phyloP scores from a whole-genome alignment of 495 filamentous ascomycete species.

The Hypoxylon cercidicola region DNA sequence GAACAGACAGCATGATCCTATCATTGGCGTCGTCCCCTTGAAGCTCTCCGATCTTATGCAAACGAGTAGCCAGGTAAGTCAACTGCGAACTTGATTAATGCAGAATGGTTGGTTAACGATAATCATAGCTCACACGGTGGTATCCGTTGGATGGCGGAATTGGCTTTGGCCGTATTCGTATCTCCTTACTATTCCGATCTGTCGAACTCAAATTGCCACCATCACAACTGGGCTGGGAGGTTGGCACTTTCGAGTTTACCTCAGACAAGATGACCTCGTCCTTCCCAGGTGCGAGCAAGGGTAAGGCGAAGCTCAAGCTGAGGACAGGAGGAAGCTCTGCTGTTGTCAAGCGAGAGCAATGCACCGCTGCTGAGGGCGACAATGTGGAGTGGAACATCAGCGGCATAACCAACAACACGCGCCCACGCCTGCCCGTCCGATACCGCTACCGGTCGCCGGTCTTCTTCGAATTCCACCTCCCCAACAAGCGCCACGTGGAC shows the following conservation, averaged over 20 bases:
- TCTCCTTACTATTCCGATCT: conserved; percentile 86
- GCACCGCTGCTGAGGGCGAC: conserved; percentile 67
- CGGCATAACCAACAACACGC: conserved; percentile 60
- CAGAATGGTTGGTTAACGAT: conserved; percentile 61
- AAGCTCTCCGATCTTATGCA: conserved; percentile 88
- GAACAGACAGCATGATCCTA: conserved; percentile 91
- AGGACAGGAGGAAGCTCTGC: conserved; percentile 87
- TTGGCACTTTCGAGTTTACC: conserved; percentile 89
- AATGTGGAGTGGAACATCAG: conserved; percentile 75
- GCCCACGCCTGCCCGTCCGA: conserved; percentile 83
- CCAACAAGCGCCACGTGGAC: conserved; percentile 73
- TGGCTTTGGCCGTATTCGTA: conserved; percentile 88
- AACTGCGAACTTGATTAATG: conserved; percentile 31
- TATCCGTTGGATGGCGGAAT: conserved; percentile 69
- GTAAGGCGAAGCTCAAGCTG: conserved; percentile 81
- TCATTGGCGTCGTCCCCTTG: conserved; percentile 88
- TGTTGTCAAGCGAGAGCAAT: conserved; percentile 69
- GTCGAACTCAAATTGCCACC: conserved; percentile 86
- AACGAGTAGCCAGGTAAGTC: conserved; percentile 77
- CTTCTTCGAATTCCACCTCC: conserved; percentile 82
- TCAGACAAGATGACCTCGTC: conserved; percentile 71
- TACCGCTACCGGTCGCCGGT: conserved; percentile 88
- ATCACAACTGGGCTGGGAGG: conserved; percentile 83
- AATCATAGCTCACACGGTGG: conserved; percentile 55
- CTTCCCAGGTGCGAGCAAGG: conserved; percentile 63